Conservation (phyloP, 2,329 filamentous ascomycete species). For the Xylaria digitata region DNA sequence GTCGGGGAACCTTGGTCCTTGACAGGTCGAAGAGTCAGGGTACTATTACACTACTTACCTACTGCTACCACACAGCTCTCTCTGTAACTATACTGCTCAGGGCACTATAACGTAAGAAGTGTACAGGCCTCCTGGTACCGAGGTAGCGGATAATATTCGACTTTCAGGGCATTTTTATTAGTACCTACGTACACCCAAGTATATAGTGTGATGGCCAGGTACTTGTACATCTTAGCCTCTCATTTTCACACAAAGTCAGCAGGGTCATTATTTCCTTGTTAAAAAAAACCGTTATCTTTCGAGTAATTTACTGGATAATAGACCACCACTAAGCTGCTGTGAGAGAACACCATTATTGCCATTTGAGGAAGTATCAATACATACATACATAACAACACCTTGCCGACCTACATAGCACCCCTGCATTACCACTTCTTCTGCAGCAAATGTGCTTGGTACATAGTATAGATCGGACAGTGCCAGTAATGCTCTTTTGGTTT, state of each 20-base stretch:
- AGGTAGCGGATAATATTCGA: constrained; percentile 13
- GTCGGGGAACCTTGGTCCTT: constrained; percentile 37
- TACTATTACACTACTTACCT: constrained; percentile 7
- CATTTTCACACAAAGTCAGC: not conserved
- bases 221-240: constrained; percentile 14
- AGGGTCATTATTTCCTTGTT: not conserved
- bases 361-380: constrained; percentile 5
- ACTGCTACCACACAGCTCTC: constrained; percentile 12
- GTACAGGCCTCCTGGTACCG: constrained; percentile 13
- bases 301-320: constrained; percentile 34
- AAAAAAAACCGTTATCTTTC: constrained; percentile 8
- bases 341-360: not conserved
- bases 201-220: constrained; percentile 1
- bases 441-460: too few relatives aligned
- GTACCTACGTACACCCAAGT: constrained; percentile 11
- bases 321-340: not conserved
- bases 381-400: not conserved
- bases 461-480: constrained; percentile 3
- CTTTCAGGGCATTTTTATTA: constrained; percentile 9
- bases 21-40: constrained; percentile 35
- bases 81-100: constrained; percentile 12
- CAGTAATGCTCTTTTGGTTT: not conserved
- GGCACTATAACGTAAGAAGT: constrained; percentile 14
- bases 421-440: too few relatives aligned
- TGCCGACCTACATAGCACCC: not conserved